Evolutionary conservation across 129 eudicot species (phyloP).

Genomic region (Flaveria linearis): DNA sequence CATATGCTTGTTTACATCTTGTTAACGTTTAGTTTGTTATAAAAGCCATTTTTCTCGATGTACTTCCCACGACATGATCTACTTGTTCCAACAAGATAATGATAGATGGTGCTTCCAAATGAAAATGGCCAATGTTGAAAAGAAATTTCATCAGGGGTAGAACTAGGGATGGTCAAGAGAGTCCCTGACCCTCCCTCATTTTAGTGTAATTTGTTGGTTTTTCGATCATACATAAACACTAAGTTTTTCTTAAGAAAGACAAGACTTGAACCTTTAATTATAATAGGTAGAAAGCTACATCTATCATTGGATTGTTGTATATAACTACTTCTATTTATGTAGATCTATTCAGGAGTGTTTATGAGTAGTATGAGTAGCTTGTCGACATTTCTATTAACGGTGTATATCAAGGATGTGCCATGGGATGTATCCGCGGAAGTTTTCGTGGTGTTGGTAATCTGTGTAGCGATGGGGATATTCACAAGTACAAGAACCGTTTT

Average conservation of each 20-base stretch:
- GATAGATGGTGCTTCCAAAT: neutral
- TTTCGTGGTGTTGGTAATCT: conserved; percentile 45
- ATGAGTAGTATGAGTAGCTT: conserved; percentile 55
- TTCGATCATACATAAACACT: too few relatives aligned
- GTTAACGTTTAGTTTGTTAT: neutral
- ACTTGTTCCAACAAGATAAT: neutral
- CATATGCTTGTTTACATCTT: neutral
- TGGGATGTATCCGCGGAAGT: conserved; percentile 62
- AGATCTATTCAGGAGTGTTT: conserved; percentile 59
- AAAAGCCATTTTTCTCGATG: neutral
- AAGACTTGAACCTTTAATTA: too few relatives aligned
- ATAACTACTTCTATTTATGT: neutral
- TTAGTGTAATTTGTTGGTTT: too few relatives aligned
- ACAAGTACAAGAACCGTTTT: conserved; percentile 45
- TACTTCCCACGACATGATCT: neutral
- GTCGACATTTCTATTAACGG: conserved; percentile 40
- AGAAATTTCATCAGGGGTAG: neutral
- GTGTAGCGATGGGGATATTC: conserved; percentile 46
- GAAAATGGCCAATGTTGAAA: neutral
- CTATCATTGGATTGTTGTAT: too few relatives aligned
- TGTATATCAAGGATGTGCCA: conserved; percentile 45
- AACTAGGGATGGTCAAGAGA: too few relatives aligned
- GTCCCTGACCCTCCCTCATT: too few relatives aligned
- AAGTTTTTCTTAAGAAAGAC: too few relatives aligned
- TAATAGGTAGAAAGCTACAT: too few relatives aligned